Conservation (phyloP, 176 grass and related monocot species). For the Phoenix roebelenii region DNA sequence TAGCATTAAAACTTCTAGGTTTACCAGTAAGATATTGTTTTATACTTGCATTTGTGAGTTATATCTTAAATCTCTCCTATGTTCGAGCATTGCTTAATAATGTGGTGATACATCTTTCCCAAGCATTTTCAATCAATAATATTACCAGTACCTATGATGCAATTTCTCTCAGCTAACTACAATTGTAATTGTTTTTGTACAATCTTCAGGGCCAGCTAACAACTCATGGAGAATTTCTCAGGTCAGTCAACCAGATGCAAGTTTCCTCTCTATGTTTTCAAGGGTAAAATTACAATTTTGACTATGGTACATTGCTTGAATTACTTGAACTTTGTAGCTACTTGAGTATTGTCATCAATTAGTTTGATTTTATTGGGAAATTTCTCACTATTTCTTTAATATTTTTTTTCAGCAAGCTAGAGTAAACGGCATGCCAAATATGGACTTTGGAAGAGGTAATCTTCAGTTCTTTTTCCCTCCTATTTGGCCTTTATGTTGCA, state of each 20-base stretch:
- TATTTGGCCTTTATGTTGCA: not conserved
- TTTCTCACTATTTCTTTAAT: not conserved
- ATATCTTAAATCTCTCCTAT: too few relatives aligned
- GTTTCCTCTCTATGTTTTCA: not conserved
- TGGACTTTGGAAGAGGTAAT: conserved; percentile 42
- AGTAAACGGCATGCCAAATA: conserved; percentile 23
- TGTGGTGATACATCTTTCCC: too few relatives aligned
- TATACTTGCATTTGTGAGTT: too few relatives aligned
- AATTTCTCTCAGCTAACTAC: conserved; percentile 7
- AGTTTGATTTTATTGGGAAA: not conserved
- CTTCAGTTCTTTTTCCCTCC: not conserved
- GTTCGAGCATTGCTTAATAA: too few relatives aligned
- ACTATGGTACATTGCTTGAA: too few relatives aligned
- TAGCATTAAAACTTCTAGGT: too few relatives aligned
- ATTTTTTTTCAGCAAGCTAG: conserved; percentile 27
- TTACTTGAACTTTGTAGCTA: too few relatives aligned
- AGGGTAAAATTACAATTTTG: too few relatives aligned
- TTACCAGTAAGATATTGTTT: too few relatives aligned
- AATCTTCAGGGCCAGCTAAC: conserved; percentile 40
- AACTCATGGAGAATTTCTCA: conserved; percentile 54
- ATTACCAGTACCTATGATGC: not conserved
- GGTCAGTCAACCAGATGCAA: conserved; percentile 28
- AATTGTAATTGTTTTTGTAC: conserved; percentile 18
- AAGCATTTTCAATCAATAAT: not conserved
- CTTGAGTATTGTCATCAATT: too few relatives aligned